Evolutionary conservation across 352 stramenopile genomes (phyloP).

Genomic region (Peronosclerospora sorghi): DNA sequence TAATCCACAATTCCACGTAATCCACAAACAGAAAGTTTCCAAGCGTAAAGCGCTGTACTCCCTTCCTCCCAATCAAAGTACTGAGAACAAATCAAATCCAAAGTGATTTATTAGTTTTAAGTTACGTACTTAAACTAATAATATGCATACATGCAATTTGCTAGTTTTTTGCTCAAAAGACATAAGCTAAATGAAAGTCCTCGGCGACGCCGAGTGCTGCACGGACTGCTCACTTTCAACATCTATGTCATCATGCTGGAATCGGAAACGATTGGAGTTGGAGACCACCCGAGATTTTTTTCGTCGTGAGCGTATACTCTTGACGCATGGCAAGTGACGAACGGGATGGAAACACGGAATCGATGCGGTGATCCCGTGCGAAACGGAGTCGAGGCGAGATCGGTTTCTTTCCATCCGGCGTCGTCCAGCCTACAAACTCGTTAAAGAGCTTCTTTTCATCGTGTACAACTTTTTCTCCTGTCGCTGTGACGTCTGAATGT

Average conservation of each 20-base stretch:
- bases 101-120: too few species aligned
- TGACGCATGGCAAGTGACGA: constrained; percentile 56
- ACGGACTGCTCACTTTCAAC: too few species aligned
- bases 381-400: constrained; percentile 70
- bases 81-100: too few species aligned
- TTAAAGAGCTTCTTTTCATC: constrained; percentile 80
- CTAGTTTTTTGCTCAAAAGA: too few species aligned
- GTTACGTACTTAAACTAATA: too few species aligned
- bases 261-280: constrained; percentile 74
- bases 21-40: too few species aligned
- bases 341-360: constrained; percentile 43
- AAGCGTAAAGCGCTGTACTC: too few species aligned
- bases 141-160: too few species aligned
- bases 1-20: too few species aligned
- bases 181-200: too few species aligned
- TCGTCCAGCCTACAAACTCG: constrained; percentile 74
- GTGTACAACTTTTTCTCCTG: constrained; percentile 20
- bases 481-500: constrained; percentile 12
- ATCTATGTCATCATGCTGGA: constrained; percentile 51
- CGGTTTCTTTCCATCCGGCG: constrained; percentile 43
- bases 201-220: too few species aligned
- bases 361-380: constrained; percentile 57
- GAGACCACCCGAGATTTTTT: constrained; percentile 75
- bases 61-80: too few species aligned
- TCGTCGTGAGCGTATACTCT: constrained; percentile 74